Conservation (phyloP, 2,329 filamentous ascomycete species). For the Botrytis tulipae region DNA sequence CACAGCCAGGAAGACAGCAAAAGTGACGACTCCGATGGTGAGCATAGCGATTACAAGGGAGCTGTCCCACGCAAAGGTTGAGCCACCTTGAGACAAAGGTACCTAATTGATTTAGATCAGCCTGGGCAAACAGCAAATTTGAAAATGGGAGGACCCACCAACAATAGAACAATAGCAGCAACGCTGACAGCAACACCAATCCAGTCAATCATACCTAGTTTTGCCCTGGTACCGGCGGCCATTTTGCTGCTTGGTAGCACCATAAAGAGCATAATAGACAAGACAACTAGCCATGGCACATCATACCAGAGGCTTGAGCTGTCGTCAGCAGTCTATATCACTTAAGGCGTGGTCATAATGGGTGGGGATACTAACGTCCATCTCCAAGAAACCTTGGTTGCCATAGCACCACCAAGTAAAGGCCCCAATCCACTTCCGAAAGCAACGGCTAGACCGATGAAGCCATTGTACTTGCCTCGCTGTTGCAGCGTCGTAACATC, state of each 20-base stretch:
- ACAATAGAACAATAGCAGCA: conserved; percentile 16
- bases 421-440: conserved; percentile 35
- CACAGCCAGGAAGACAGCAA: conserved; percentile 46
- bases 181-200: conserved; percentile 26
- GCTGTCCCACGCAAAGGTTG: conserved; percentile 38
- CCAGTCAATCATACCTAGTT: conserved; percentile 34
- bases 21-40: conserved; percentile 30
- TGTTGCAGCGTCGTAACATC: conserved; percentile 22
- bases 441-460: conserved; percentile 30
- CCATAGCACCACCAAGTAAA: conserved; percentile 37
- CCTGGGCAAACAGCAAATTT: not conserved
- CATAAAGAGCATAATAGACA: conserved; percentile 20
- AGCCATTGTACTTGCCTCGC: conserved; percentile 40
- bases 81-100: conserved; percentile 46
- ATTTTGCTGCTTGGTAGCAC: conserved; percentile 26
- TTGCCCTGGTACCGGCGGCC: conserved; percentile 23
- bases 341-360: not conserved
- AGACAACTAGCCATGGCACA: conserved; percentile 26
- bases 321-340: conserved; percentile 2
- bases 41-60: conserved; percentile 37
- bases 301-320: conserved; percentile 28
- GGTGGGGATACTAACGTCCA: conserved; percentile 31
- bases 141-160: conserved; percentile 15
- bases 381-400: conserved; percentile 38
- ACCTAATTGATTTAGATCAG: conserved; percentile 24